Percentiles rank a stretch among this genome's conserved stretches.
These are phyloP conservation scores for Bassia scoparia DNA, from an alignment of 148 eudicot species.

Conservation along the genomic window DNA sequence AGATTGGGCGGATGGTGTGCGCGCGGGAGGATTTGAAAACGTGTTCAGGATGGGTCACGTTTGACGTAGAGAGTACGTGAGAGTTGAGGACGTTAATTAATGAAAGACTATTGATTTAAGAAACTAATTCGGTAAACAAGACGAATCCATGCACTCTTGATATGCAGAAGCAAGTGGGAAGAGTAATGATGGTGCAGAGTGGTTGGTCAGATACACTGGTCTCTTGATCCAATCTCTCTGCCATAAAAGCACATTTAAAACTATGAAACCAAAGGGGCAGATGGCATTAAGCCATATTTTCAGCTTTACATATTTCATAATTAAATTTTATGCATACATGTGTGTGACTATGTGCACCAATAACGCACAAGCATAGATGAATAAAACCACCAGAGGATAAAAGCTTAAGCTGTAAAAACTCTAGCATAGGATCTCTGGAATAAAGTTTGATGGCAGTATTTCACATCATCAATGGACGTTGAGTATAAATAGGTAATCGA, in stretches of 20 bases:
- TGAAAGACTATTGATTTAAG: neutral
- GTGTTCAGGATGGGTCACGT: no score
- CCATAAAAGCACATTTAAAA: constrained; percentile 20
- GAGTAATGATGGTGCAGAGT: constrained; percentile 96
- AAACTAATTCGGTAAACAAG: constrained; percentile 86
- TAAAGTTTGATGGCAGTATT: neutral
- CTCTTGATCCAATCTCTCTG: constrained; percentile 95
- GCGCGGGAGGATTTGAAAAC: no score
- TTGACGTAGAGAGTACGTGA: neutral
- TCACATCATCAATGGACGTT: neutral
- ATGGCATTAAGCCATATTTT: neutral
- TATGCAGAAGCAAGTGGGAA: constrained; percentile 92
- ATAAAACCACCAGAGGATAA: no score
- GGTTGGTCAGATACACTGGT: constrained; percentile 78
- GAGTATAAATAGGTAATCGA: no score
- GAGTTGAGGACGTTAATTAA: no score
- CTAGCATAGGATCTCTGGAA: neutral
- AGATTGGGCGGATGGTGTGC: no score
- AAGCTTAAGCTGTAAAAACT: neutral
- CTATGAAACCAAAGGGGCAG: neutral
- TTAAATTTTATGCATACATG: no score
- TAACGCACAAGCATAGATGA: no score
- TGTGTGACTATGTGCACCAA: no score
- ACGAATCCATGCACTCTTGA: constrained; percentile 97
- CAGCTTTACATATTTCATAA: no score